Evolutionary conservation across 352 stramenopile species (phyloP), one percentile per base, ranked within the genome.

Genomic region (Globisporangium recalcitrans): DNA sequence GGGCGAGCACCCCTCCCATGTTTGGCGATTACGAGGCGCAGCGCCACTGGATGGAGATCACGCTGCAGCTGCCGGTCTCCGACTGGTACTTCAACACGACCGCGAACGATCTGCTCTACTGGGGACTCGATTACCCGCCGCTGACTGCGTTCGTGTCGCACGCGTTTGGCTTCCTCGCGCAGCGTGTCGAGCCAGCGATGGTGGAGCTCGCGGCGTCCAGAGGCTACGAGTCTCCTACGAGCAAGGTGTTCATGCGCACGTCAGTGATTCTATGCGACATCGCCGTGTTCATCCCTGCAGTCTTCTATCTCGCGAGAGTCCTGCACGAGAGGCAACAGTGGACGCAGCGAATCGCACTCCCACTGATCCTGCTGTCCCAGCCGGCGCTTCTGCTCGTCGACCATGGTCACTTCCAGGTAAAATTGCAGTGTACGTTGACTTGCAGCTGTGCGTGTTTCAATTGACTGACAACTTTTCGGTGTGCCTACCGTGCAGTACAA

Each of bases 41-140:
- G 74, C 90, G 97, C 36, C 97, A 99, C 76, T 99, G 97, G 97
- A 99, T 99, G 96, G 97, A 99, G 80, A 80, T 99, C 52, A 99
- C 97, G 29, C 82, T 85, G 47, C 79, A 97, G 58, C 64, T 98
- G 58, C 96, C 96, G 1, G 56, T 98, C 13, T 84, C 73, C 3
- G 80, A 98, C 52, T 99, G 97, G 97, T 99, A 99, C 70, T 91
- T 89, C 67, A 97, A 95, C 59, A 78, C 84, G 22, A 83, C 77
- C 1, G 57, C 67, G 32, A 97, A 99, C 71, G 89, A 99, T 63
- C 71, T 98, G 48, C 68, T 96, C 34, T 99, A 99, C 70, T 99
- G 97, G 97, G 97, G 97, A 22, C 74, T 99, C 44, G 97, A 99
- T 82, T 99, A 99, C 75, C 97, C 97, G 10, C 97, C 97, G 3